These are phyloP conservation scores for Apiospora aurea DNA, from an alignment of 2,329 filamentous ascomycete species.

Conservation along the genomic window DNA sequence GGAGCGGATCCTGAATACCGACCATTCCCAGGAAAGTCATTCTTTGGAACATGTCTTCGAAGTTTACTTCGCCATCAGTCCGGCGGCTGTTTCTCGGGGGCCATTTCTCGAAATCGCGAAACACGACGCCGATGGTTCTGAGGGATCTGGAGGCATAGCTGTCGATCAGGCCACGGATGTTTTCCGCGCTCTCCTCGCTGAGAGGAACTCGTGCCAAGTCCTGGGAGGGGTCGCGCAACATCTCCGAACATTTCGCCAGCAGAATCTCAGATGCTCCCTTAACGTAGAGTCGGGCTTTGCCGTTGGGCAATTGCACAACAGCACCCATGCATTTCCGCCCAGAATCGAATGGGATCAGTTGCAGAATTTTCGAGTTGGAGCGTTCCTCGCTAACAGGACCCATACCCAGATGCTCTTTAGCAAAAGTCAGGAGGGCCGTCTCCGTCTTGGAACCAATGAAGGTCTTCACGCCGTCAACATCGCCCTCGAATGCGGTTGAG, in stretches of 20 bases:
- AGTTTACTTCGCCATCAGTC: slow-evolving; percentile 64
- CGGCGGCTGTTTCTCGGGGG: slow-evolving; percentile 71
- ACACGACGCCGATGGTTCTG: slow-evolving; percentile 83
- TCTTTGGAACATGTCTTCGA: slow-evolving; percentile 71
- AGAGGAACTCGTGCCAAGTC: slow-evolving; percentile 53
- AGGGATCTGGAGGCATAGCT: slow-evolving; percentile 81
- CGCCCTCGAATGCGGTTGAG: slow-evolving; percentile 79
- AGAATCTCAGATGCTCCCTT: slow-evolving; percentile 73
- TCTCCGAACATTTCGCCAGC: slow-evolving; percentile 61
- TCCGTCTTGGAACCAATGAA: slow-evolving; percentile 84
- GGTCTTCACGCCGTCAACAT: slow-evolving; percentile 68
- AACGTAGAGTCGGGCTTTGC: slow-evolving; percentile 63
- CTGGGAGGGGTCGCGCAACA: slow-evolving; percentile 56
- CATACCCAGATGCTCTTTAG: slow-evolving; percentile 71
- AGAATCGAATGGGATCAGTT: slow-evolving; percentile 79
- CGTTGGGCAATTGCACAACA: slow-evolving; percentile 59
- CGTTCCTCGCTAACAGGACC: slow-evolving; percentile 69
- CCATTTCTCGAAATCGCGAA: slow-evolving; percentile 86
- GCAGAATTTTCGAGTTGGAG: slow-evolving; percentile 63
- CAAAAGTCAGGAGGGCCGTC: slow-evolving; percentile 75
- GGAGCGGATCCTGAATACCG: slow-evolving; percentile 83
- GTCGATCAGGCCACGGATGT: slow-evolving; percentile 72
- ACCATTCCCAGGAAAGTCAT: slow-evolving; percentile 76
- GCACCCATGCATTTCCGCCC: slow-evolving; percentile 76
- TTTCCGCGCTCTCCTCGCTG: slow-evolving; percentile 60